A percentile compares a stretch with the other conserved stretches of the same genome.
Evolutionary conservation across 768 basidiomycete species (phyloP).

Genomic region (Russula sp.): DNA sequence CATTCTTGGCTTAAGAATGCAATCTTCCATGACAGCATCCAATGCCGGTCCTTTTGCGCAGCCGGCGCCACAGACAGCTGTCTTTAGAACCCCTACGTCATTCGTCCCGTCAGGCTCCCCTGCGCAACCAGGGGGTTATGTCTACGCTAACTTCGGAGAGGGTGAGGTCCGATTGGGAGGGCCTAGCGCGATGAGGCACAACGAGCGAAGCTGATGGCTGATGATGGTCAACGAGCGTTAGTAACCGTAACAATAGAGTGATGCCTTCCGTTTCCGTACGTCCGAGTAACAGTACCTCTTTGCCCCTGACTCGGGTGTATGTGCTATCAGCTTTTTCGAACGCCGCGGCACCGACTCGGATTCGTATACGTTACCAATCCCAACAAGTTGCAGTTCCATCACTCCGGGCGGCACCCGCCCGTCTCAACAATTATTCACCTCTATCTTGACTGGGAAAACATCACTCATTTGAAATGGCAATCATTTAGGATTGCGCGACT

Average conservation of each 20-base stretch:
- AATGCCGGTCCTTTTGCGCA: not conserved
- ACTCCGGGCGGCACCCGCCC: no score
- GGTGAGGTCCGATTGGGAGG: slow-evolving; percentile 63
- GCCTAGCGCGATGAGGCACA: slow-evolving; percentile 38
- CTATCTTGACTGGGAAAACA: no score
- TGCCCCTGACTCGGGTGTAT: not conserved
- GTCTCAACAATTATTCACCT: no score
- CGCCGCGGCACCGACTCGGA: no score
- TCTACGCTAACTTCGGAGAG: slow-evolving; percentile 67
- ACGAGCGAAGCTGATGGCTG: not conserved
- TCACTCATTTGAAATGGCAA: no score
- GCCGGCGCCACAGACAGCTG: slow-evolving; percentile 1
- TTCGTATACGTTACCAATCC: no score
- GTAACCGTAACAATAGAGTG: not conserved
- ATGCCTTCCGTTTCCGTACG: no score
- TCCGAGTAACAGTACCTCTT: no score
- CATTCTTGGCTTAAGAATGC: not conserved
- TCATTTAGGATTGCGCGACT: no score
- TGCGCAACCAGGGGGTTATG: slow-evolving; percentile 16
- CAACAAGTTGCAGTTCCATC: no score
- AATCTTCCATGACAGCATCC: not conserved
- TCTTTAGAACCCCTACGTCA: not conserved
- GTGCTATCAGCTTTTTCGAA: not conserved
- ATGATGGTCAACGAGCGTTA: not conserved
- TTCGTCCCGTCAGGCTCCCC: not conserved